Evolutionary conservation across 331 rosid species (phyloP), one percentile per base, ranked within the genome.

Genomic region (Pyracantha coccinea): DNA sequence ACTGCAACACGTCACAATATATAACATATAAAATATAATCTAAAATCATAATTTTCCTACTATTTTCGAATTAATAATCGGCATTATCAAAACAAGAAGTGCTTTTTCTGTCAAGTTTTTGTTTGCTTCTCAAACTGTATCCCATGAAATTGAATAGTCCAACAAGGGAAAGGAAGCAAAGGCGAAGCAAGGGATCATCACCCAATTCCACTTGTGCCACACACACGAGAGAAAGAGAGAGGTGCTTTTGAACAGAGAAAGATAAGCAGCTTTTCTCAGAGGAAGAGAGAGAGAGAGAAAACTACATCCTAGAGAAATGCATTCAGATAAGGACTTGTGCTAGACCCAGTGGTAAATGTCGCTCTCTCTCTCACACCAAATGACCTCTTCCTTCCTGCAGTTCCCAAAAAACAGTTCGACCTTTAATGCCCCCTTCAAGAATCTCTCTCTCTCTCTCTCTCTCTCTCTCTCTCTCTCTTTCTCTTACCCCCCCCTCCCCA

Each of bases 291-390:
- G 13, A 58, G 53, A 33, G 19, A 45, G 53, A 32, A 7, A 59
- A 65, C 28, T 70, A 33, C 35, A 41, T 80, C 86, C 89, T 77
- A 69, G 79, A 83, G 82, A 86, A 72, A 50, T 84, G 94, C 86
- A 87, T 80, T 83, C 78, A 72, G 98, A 91, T 86, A 91, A 85
- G 89, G 96, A 91, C 97, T 82, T 81, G 65, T 89, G 86, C 91
- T 81, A 55, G 57, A 76, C 79, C 77, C 65, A 33, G 78, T 16
- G 84, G 86, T 90, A 84, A 84, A 79, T 83, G 66, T 80, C 67
- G 12, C 77, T 71, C 55, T 69, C 33, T 71, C 66, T 32, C 45
- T 38, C 69, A 47, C 61, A 45, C 44, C 74, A 66, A 11, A 38
- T 79, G 88, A 73, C 71, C 82, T 63, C 45, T 14, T 38, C 62